Percentiles rank a stretch among this genome's conserved stretches.
These are phyloP conservation scores for Dryadomyces sulphureus DNA, from an alignment of 2,329 filamentous ascomycete species.

Conservation along the genomic window DNA sequence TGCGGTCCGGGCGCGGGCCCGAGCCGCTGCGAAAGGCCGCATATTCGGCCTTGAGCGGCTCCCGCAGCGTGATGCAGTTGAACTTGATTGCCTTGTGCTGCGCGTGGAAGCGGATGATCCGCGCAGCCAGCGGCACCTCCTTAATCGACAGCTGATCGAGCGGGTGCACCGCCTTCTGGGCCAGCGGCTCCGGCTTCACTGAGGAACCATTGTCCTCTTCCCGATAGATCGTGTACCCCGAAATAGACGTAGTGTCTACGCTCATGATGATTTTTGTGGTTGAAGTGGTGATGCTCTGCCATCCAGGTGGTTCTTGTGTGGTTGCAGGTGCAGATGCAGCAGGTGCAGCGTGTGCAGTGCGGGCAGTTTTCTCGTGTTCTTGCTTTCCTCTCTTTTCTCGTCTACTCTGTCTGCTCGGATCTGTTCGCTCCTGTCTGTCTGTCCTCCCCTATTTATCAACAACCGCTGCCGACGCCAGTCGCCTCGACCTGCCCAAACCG, in stretches of 20 bases:
- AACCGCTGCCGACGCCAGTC: background rate
- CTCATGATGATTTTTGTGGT: constrained; percentile 19
- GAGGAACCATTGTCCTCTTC: constrained; percentile 24
- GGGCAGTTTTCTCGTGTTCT: too few species aligned
- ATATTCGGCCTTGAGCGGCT: constrained; percentile 79
- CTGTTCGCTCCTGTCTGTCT: too few species aligned
- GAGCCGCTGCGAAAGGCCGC: constrained; percentile 60
- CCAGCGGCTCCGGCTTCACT: constrained; percentile 15
- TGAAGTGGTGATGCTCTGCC: constrained; percentile 8
- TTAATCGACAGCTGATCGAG: constrained; percentile 33
- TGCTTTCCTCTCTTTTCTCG: too few species aligned
- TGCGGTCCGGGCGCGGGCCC: constrained; percentile 43
- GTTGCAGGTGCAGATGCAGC: too few species aligned
- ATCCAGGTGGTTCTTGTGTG: constrained; percentile 10
- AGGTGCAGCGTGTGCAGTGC: too few species aligned
- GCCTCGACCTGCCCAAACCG: background rate
- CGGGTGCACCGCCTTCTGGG: constrained; percentile 7
- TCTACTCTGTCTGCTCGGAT: too few species aligned
- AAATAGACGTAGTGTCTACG: constrained; percentile 26
- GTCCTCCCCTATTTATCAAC: background rate
- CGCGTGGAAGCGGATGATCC: constrained; percentile 52
- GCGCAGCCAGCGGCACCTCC: constrained; percentile 42
- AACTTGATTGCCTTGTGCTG: constrained; percentile 60
- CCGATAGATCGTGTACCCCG: constrained; percentile 30
- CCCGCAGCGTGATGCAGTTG: constrained; percentile 74